Evolutionary conservation across 345 rosid species (phyloP), one percentile per base, ranked within the genome.

Genomic region (Angophora floribunda): DNA sequence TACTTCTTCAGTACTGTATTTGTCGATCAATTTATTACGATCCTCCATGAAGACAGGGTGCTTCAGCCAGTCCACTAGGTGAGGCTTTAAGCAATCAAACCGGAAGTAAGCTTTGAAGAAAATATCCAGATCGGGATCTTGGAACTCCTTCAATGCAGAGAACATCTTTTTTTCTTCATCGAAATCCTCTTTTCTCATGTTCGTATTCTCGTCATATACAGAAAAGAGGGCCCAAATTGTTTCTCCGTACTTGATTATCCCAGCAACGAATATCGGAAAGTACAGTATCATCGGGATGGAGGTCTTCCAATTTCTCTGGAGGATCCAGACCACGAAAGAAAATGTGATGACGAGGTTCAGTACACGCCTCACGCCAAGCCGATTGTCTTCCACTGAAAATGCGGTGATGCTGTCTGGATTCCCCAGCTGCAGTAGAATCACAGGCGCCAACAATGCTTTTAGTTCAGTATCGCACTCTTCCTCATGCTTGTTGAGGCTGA

Each of bases 391-490:
- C 13, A 88, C 87, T 13, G 91, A 80, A 16, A 87, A 90, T 22
- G 91, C 89, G 3, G 91, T 85, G 36, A 90, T 88, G 79, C 85
- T 87, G 45, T 90, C 90, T 10, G 91, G 90, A 49, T 88, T 86
- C 51, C 90, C 90, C 4, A 88, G 88, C 51, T 86, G 90, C 30
- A 90, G 51, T 19, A 90, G 87, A 41, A 90, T 86, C 16, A 90
- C 12, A 5, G 91, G 91, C n/a, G 90, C 91, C 87, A 87, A 50
- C 78, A 87, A 41, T 12, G 86, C 86, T 57, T 85, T 82, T 51
- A 88, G 55, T 52, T 88, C 79, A n/a, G 78, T 47, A 47, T 88
- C 86, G 10, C 21, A 88, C 19, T 88, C 52, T 28, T 88, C 47
- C 57, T 51, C 26, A 13, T 59, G 15, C 45, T 67, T 44, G 21